Evolutionary conservation across 257 asterid genomes (phyloP), one percentile per base, ranked within the genome.

Genomic region (Forsythia suspensa): DNA sequence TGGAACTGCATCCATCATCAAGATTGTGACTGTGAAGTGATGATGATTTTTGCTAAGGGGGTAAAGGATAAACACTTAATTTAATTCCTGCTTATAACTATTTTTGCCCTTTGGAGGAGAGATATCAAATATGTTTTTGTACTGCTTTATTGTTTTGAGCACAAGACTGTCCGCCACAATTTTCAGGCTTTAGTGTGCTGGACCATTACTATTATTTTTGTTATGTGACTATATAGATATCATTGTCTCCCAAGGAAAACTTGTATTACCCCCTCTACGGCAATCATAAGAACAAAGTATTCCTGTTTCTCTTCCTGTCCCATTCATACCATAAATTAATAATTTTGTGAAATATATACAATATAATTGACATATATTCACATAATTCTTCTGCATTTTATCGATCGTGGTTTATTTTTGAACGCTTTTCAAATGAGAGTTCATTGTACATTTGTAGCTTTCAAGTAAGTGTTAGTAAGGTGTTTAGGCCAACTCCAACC

Each of bases 1-100:
- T 73, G 89, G 89, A 42, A 79, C 84, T 46, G 78, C 89, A 11
- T 86, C 89, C 46, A 76, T 86, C 67, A 83, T 81, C 87, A 86
- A 86, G 79, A 83, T 80, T 78, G 82, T 82, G 36, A 79, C 80
- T n/a, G 84, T 85, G 37, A 85, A 82, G 84, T 84, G 80, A 80
- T 34, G 68, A 39, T 68, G 73, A 34, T 37, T 55, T 5, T 51
- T n/a, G 36, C 16, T 24, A 42, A 24, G 24, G 44, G 21, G 66
- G 76, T 10, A 21, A 12, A 11, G 51, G 76, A 12, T 34, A 34
- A 73, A 34, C 39, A 20, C 41, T 10, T 29, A 6, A 1, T 75
- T 37, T 59, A 37, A 18, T 66, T 55, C 55, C 40, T 66, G 63
- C 42, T 46, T 72, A 44, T 34, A 9, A 34, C 34, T 29, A 29